Conservation (phyloP, 192 early-diverging fungal genomes). For the Mortierella antarctica region DNA sequence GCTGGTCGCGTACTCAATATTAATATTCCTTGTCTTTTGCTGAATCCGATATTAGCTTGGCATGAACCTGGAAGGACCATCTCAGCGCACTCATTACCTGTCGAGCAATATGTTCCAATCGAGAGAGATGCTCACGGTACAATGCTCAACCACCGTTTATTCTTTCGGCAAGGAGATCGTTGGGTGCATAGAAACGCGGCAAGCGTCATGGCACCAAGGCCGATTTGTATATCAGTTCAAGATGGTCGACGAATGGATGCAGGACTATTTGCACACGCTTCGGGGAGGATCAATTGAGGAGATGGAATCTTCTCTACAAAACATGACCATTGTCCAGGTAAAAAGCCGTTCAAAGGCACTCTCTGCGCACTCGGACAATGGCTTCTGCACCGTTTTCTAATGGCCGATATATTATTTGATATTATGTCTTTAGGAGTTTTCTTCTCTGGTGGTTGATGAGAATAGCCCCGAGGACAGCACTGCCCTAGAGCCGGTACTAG, state of each 20-base stretch:
- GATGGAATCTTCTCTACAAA: slow-evolving; percentile 26
- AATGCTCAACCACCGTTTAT: slow-evolving; percentile 58
- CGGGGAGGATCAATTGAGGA: slow-evolving; percentile 8
- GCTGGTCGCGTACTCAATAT: neutral
- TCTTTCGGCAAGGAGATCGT: slow-evolving; percentile 60
- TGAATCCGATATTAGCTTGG: slow-evolving; percentile 13
- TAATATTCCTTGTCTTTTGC: neutral
- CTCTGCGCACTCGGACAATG: neutral
- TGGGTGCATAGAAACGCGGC: slow-evolving; percentile 55
- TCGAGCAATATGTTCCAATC: slow-evolving; percentile 57
- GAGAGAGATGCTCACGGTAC: slow-evolving; percentile 48
- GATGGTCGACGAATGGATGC: slow-evolving; percentile 57
- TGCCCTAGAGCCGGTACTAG: slow-evolving; percentile 10
- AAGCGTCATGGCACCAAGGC: slow-evolving; percentile 45
- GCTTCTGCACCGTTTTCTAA: neutral
- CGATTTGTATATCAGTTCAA: slow-evolving; percentile 61
- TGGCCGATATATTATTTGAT: neutral
- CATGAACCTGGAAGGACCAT: slow-evolving; percentile 15
- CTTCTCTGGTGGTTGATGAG: neutral
- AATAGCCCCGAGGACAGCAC: neutral
- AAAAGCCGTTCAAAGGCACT: neutral
- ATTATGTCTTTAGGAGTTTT: slow-evolving; percentile 12
- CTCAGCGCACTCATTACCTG: neutral
- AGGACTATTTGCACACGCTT: slow-evolving; percentile 20
- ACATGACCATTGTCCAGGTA: slow-evolving; percentile 48